Base-by-base conservation (phyloP, 768 basidiomycete species). In the Tephrocybe sp. region DNA sequence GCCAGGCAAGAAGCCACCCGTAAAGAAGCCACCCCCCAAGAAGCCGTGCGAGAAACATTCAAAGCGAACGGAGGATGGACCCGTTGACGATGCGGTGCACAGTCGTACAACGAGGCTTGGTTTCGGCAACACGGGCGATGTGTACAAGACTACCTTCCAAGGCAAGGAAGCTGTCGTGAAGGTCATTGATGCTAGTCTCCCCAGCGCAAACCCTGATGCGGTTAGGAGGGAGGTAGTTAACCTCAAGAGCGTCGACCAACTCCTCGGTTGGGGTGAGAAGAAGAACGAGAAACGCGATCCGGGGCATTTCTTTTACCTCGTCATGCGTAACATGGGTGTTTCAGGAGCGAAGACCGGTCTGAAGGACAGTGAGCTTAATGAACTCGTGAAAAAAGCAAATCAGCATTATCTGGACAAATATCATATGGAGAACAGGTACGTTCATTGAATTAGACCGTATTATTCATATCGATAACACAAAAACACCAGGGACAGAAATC, bases 251-350 rank as follows among this genome's bases (percentile, higher is more conserved):
- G 49, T 50, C 19, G 30, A 16, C 7, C 49, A 45, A 19, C 30
- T 49, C 5, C 21, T 50, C 1, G 49, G 42, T 4, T 50, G 49
- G 43, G 49, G 43, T n/a, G 41, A 44, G 36, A 50, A 50, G 49
- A 30, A 39, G 27, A 40, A n/a, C 18, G 30, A 38, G 4, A 37
- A 30, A 4, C 15, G 29, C 24, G 34, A 36, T 2, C 33, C 30
- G 18, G 37, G 10, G 2, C 43, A 45, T 19, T 33, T 30, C 21
- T 30, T 50, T 19, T 50, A 39, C 25, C 13, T 50, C 8, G 27
- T 50, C 29, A 51, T 51, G 50, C 42, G 18, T 3, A 23, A 51
- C 38, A 51, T 51, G 50, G 50, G 38, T 15, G 16, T 16, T 12
- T 12, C 38, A 4, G 21, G 0, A 2, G 21, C n/a, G 18, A 33